phyloP scores from a whole-genome alignment of 148 eudicot species.

The Talinum fruticosum region DNA sequence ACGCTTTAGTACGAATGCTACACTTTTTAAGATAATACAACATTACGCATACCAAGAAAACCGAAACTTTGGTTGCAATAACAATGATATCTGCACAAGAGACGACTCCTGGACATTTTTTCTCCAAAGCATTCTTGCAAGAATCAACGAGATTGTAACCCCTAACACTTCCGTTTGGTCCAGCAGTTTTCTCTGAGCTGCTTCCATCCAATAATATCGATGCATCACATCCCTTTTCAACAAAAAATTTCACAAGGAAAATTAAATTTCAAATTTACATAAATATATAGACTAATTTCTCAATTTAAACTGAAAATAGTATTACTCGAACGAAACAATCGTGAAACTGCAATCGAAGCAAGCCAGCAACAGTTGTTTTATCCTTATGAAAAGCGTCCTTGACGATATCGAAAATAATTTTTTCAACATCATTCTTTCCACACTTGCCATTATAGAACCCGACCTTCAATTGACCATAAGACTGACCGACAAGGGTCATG shows the following conservation, averaged over 20 bases:
- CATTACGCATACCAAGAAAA: conserved; percentile 25
- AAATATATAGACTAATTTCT: no score
- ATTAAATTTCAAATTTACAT: no score
- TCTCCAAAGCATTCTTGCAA: conserved; percentile 35
- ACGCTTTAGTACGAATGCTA: no score
- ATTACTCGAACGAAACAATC: conserved; percentile 24
- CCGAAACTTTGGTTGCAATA: conserved; percentile 41
- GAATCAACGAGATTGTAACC: conserved; percentile 23
- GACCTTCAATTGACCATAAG: conserved; percentile 12
- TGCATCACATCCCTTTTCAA: conserved; percentile 25
- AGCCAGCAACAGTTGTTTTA: conserved; percentile 9
- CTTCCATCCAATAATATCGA: conserved; percentile 21
- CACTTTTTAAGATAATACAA: no score
- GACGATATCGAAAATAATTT: conserved; percentile 8
- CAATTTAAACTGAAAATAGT: no score
- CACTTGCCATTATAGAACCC: conserved; percentile 23
- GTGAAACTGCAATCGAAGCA: conserved; percentile 25
- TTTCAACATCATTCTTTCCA: conserved; percentile 9
- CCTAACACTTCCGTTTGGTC: conserved; percentile 12
- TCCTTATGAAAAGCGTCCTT: neutral
- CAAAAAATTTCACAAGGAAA: neutral
- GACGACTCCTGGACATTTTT: conserved; percentile 40
- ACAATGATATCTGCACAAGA: conserved; percentile 54
- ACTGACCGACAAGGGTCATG: conserved; percentile 17
- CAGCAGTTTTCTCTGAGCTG: conserved; percentile 13